These are phyloP conservation scores for Penicillium herquei DNA, from an alignment of 495 filamentous ascomycete species.

Conservation along the genomic window DNA sequence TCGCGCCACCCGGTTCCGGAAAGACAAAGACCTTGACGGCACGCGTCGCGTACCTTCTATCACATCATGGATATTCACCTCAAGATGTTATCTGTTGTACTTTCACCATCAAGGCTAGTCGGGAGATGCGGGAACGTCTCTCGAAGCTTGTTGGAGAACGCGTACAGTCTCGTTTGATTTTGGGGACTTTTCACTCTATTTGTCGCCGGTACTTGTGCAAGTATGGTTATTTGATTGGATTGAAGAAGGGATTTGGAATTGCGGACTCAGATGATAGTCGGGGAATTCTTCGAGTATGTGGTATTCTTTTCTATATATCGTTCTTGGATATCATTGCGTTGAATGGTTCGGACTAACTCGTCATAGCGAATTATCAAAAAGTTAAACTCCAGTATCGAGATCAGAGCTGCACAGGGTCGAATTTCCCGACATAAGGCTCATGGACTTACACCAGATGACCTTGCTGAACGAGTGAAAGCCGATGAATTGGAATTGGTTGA, in stretches of 20 bases:
- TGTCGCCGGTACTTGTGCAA: conserved; percentile 78
- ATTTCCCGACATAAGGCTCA: conserved; percentile 88
- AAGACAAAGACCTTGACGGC: conserved; percentile 98
- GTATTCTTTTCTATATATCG: neutral
- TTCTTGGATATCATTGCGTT: neutral
- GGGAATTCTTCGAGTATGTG: conserved; percentile 59
- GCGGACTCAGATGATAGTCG: conserved; percentile 82
- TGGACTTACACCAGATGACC: conserved; percentile 49
- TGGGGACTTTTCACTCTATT: conserved; percentile 97
- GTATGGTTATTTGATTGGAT: conserved; percentile 83
- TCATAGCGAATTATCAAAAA: conserved; percentile 74
- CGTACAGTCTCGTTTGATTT: conserved; percentile 71
- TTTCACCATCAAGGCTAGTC: conserved; percentile 95
- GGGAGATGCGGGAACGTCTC: conserved; percentile 92
- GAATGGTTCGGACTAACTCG: neutral
- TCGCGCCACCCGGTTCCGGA: conserved; percentile 83
- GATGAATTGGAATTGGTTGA: conserved; percentile 72
- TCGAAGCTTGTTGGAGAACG: conserved; percentile 74
- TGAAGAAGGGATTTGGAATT: conserved; percentile 85
- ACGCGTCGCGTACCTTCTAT: conserved; percentile 89
- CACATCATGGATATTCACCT: conserved; percentile 72
- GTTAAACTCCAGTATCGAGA: conserved; percentile 64
- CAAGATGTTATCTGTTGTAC: conserved; percentile 96
- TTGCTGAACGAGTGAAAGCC: conserved; percentile 35
- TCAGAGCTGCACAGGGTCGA: conserved; percentile 62